Evolutionary conservation across 1,284 basidiomycete genomes (phyloP).

Genomic region (Trichosporon ovoides): DNA sequence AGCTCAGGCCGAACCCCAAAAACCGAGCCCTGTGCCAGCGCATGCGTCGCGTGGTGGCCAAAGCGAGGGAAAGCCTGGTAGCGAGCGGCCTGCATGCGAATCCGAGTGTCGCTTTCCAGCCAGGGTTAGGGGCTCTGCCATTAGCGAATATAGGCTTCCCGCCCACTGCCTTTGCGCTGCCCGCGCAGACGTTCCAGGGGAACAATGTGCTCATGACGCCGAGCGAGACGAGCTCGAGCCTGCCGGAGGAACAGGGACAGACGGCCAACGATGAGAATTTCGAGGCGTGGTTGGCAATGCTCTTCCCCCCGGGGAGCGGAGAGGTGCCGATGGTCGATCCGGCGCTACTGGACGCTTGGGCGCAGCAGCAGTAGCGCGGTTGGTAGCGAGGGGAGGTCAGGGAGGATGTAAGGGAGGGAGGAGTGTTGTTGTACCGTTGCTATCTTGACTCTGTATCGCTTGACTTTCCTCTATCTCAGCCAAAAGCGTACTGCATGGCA

Average conservation of each 20-base stretch:
- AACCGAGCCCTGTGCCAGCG: slow-evolving; percentile 17
- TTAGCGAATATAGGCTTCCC: neutral
- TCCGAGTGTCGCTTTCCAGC: neutral
- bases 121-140: neutral
- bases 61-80: slow-evolving; percentile 8
- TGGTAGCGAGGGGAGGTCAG: too few relatives aligned
- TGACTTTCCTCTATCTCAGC: too few relatives aligned
- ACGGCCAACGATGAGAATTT: slow-evolving; percentile 16
- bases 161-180: neutral
- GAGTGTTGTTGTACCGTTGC: too few relatives aligned
- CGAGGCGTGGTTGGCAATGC: slow-evolving; percentile 16
- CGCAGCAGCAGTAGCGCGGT: neutral
- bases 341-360: neutral
- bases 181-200: neutral
- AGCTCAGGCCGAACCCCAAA: slow-evolving; percentile 15
- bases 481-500: too few relatives aligned
- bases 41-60: slow-evolving; percentile 15
- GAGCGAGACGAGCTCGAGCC: neutral
- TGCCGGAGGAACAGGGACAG: too few relatives aligned
- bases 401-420: too few relatives aligned
- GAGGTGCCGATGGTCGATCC: neutral
- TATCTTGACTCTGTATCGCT: too few relatives aligned
- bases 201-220: neutral
- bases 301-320: slow-evolving; percentile 8
- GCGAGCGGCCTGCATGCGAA: slow-evolving; percentile 3